These are phyloP conservation scores for Carnegiea gigantea DNA, from an alignment of 179 eudicot species.

Conservation along the genomic window DNA sequence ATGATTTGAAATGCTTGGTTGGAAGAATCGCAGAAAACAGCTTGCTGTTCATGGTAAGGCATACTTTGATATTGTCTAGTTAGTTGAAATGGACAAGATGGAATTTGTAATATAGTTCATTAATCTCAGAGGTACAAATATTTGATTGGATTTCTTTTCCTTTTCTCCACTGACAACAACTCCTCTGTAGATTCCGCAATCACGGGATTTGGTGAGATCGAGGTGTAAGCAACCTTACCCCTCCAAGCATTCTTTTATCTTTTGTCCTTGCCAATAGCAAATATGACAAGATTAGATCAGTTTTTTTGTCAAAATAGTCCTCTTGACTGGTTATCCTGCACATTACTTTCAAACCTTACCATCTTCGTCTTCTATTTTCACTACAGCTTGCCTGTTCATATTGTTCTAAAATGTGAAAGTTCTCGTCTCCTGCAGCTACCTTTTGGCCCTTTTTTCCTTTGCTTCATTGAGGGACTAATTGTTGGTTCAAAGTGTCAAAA, in stretches of 20 bases:
- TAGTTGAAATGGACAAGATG: conserved; percentile 1
- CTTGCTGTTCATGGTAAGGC: neutral
- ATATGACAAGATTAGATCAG: neutral
- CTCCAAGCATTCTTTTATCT: too few species aligned
- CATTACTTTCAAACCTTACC: neutral
- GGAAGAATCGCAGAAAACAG: neutral
- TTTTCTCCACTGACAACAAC: too few species aligned
- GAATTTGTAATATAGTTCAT: neutral
- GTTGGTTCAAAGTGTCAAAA: neutral
- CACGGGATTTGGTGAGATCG: too few species aligned
- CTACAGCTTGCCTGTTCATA: neutral
- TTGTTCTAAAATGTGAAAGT: neutral
- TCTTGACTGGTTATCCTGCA: neutral
- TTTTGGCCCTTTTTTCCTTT: neutral
- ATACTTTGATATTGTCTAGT: neutral
- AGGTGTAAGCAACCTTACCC: too few species aligned
- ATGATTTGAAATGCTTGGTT: conserved; percentile 2
- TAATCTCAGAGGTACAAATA: neutral
- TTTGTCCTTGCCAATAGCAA: neutral
- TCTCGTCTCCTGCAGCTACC: neutral
- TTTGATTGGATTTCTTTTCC: neutral
- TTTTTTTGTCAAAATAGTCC: neutral
- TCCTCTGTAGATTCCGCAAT: too few species aligned
- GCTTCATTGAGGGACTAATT: neutral
- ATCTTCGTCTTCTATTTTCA: neutral